Evolutionary conservation across 257 asterid species (phyloP).

Genomic region (Paulownia fortunei): DNA sequence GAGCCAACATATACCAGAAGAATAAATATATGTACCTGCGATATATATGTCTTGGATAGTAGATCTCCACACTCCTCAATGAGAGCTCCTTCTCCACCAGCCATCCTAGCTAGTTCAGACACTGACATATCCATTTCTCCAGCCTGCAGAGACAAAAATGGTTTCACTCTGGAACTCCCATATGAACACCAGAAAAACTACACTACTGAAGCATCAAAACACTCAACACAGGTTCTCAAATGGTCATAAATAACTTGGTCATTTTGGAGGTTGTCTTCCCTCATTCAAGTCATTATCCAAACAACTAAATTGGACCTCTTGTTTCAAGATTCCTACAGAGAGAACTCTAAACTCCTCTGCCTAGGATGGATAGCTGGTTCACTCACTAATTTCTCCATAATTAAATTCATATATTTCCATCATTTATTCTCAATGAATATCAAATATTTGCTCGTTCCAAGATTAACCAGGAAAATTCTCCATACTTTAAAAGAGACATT

Average conservation of each 20-base stretch:
- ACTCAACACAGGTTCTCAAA: too few species aligned
- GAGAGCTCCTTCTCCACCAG: constrained; percentile 57
- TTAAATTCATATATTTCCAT: too few species aligned
- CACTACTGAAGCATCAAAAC: too few species aligned
- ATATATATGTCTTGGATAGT: constrained; percentile 38
- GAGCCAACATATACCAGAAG: background rate
- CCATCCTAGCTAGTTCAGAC: constrained; percentile 61
- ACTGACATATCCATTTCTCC: constrained; percentile 58
- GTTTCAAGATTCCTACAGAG: background rate
- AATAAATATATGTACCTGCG: constrained; percentile 44
- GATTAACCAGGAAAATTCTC: background rate
- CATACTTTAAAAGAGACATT: too few species aligned
- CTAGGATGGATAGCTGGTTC: too few species aligned
- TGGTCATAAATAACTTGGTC: too few species aligned
- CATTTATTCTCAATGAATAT: background rate
- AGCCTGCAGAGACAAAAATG: constrained; percentile 47
- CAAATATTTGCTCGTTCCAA: background rate
- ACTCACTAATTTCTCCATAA: too few species aligned
- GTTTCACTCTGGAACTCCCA: too few species aligned
- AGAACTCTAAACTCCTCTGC: background rate
- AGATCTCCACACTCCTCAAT: constrained; percentile 68
- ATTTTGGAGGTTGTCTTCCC: too few species aligned
- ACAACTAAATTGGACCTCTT: background rate
- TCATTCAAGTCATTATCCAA: background rate
- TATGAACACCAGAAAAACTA: too few species aligned